Conservation (phyloP, 805 yeast species). For the Candida nonsorbophila region DNA sequence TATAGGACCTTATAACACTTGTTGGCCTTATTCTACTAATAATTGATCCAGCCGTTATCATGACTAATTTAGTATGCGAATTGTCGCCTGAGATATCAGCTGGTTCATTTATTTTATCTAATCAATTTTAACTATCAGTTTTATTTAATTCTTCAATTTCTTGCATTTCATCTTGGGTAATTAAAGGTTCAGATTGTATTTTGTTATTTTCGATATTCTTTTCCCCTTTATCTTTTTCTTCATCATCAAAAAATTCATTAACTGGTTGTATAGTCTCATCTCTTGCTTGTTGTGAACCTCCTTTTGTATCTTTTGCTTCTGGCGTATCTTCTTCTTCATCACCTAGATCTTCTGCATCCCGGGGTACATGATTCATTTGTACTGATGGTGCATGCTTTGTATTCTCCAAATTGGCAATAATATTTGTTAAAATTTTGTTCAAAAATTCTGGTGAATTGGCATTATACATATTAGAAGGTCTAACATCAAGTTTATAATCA, state of each 20-base stretch:
- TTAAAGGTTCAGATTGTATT: conserved; percentile 5
- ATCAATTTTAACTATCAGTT: too few species aligned
- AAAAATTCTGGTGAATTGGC: conserved; percentile 91
- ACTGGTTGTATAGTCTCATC: conserved; percentile 68
- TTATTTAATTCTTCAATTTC: conserved; percentile 33
- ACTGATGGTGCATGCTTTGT: conserved; percentile 98
- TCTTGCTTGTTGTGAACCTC: conserved; percentile 83
- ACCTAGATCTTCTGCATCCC: conserved; percentile 80
- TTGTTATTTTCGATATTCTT: conserved; percentile 15
- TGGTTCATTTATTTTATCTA: background rate
- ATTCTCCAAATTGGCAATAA: conserved; percentile 72
- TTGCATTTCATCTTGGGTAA: conserved; percentile 33
- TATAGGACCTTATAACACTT: too few species aligned
- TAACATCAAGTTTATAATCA: conserved; percentile 88
- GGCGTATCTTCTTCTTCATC: conserved; percentile 82
- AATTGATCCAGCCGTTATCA: too few species aligned
- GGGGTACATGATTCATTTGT: conserved; percentile 84
- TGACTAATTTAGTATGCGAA: background rate
- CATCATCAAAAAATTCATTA: conserved; percentile 74
- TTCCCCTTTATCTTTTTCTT: conserved; percentile 41
- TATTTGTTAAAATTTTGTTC: conserved; percentile 74
- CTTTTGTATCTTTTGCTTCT: conserved; percentile 80
- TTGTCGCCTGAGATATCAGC: background rate
- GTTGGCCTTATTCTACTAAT: too few species aligned
- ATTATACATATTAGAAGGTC: conserved; percentile 95